phyloP scores from a whole-genome alignment of 371 early-diverging fungal species.

The Actinomortierella wolfii region DNA sequence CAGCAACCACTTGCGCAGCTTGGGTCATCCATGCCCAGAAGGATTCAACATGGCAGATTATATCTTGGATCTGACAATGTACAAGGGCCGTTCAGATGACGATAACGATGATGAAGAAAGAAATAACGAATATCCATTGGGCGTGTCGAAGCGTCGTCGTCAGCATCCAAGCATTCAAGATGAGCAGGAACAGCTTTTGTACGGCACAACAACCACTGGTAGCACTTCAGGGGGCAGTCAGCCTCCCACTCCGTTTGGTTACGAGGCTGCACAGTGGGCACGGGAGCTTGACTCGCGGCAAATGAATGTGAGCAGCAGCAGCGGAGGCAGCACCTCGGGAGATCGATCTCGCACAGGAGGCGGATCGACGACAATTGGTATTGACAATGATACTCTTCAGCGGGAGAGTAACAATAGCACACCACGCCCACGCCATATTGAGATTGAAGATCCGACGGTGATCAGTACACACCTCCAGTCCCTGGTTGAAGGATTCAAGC shows the following conservation, averaged over 20 bases:
- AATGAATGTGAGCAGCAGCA: too few relatives aligned
- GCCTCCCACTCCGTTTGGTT: too few relatives aligned
- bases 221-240: too few relatives aligned
- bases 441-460: too few relatives aligned
- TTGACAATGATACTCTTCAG: constrained; percentile 16
- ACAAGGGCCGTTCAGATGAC: constrained; percentile 20
- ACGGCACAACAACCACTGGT: background rate
- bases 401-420: constrained; percentile 7
- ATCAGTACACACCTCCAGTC: constrained; percentile 50
- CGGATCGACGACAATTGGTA: constrained; percentile 4
- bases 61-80: constrained; percentile 81
- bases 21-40: constrained; percentile 84
- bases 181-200: constrained; percentile 15
- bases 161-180: constrained; percentile 3
- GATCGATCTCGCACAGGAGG: too few relatives aligned
- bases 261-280: too few relatives aligned
- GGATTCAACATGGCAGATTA: constrained; percentile 95
- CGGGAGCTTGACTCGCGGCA: too few relatives aligned
- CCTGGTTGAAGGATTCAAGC: constrained; percentile 52
- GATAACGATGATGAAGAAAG: constrained; percentile 45
- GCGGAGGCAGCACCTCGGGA: too few relatives aligned
- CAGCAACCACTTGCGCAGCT: constrained; percentile 62
- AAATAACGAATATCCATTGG: constrained; percentile 36
- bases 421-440: too few relatives aligned
- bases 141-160: too few relatives aligned